Conservation (phyloP, 805 yeast genomes). For the Cyberlindnera sargentensis region DNA sequence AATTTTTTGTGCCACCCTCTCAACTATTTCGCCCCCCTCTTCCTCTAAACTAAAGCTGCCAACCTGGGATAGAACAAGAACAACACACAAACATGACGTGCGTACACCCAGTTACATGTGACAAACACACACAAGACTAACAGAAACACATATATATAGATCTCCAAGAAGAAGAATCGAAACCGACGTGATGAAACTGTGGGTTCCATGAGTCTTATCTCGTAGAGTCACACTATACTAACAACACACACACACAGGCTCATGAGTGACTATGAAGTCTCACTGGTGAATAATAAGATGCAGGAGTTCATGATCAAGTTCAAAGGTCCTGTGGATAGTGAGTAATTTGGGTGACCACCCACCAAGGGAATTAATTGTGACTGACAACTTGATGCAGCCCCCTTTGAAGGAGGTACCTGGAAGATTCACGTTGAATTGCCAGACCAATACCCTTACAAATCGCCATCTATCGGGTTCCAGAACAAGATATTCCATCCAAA, state of each 20-base stretch:
- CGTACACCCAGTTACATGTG: neutral
- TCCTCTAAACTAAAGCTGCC: too few species aligned
- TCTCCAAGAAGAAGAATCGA: constrained; percentile 52
- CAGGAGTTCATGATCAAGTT: constrained; percentile 85
- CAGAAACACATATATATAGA: constrained; percentile 7
- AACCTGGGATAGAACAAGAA: neutral
- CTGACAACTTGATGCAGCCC: constrained; percentile 35
- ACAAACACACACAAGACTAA: neutral
- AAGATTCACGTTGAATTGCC: constrained; percentile 88
- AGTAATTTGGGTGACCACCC: constrained; percentile 12
- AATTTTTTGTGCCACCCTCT: too few species aligned
- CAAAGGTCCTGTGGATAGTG: constrained; percentile 70
- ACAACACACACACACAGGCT: constrained; percentile 31
- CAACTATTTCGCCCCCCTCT: too few species aligned
- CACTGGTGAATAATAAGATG: constrained; percentile 71
- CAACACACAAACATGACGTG: neutral
- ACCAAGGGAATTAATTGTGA: neutral
- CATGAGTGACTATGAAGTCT: constrained; percentile 90
- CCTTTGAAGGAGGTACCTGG: constrained; percentile 89
- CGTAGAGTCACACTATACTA: neutral
- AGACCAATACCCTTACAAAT: constrained; percentile 89
- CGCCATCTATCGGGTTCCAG: constrained; percentile 91
- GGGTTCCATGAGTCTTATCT: constrained; percentile 23
- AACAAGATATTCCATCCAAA: constrained; percentile 94
- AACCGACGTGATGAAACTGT: constrained; percentile 93